These are phyloP conservation scores for Carpinus fangiana DNA, from an alignment of 306 rosid species.

Conservation along the genomic window DNA sequence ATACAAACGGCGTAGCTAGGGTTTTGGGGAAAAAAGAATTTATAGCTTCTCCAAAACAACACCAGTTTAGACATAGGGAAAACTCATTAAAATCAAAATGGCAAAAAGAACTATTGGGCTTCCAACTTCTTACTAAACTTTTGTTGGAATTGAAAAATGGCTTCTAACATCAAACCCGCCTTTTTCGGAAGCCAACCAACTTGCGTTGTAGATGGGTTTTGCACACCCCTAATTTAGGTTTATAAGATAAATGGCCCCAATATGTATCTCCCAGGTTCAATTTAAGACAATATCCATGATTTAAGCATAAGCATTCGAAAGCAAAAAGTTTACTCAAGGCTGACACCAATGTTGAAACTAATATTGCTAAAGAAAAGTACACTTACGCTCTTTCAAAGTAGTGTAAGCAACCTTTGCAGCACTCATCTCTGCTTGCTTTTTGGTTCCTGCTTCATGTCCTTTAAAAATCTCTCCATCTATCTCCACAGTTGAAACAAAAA, in stretches of 20 bases:
- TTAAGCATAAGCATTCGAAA: neutral
- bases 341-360: neutral
- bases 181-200: too few species aligned
- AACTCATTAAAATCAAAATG: too few species aligned
- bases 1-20: too few species aligned
- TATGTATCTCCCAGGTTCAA: neutral
- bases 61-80: too few species aligned
- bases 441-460: constrained; percentile 64
- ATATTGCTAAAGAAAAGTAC: constrained; percentile 25
- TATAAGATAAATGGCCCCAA: too few species aligned
- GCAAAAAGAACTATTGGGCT: too few species aligned
- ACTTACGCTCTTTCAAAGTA: constrained; percentile 53
- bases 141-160: too few species aligned
- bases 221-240: too few species aligned
- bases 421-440: constrained; percentile 76
- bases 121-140: too few species aligned
- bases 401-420: constrained; percentile 81
- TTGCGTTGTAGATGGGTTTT: neutral
- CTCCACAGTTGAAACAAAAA: constrained; percentile 68
- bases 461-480: constrained; percentile 51
- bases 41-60: too few species aligned
- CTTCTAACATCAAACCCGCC: too few species aligned
- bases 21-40: too few species aligned
- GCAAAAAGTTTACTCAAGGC: neutral
- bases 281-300: neutral